Evolutionary conservation across 441 rosid genomes (phyloP).

Genomic region (Euphorbia schlechtendalii): DNA sequence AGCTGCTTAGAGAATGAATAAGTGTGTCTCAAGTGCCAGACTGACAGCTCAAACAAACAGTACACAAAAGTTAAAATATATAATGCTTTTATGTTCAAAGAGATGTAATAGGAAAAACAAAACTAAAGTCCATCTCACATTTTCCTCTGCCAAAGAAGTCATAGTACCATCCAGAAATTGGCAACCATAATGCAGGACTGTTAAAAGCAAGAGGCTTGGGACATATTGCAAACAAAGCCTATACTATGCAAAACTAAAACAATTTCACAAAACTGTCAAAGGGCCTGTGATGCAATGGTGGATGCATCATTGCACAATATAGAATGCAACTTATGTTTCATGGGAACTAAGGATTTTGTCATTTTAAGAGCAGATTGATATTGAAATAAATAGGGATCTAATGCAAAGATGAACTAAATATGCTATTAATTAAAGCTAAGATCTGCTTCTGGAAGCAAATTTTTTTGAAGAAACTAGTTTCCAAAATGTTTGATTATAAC

Average conservation of each 20-base stretch:
- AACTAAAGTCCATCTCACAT: not conserved
- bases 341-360: no score
- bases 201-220: not conserved
- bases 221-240: not conserved
- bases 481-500: no score
- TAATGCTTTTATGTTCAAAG: not conserved
- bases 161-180: not conserved
- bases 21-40: not conserved
- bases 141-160: not conserved
- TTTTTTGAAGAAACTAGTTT: no score
- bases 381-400: no score
- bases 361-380: no score
- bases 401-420: no score
- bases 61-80: not conserved
- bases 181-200: not conserved
- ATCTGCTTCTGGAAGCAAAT: no score
- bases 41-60: not conserved
- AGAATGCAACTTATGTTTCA: no score
- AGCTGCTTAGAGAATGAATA: not conserved
- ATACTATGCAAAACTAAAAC: not conserved
- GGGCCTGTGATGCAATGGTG: not conserved
- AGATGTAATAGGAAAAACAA: not conserved
- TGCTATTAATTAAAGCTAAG: no score
- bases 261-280: not conserved
- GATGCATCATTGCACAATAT: not conserved